Evolutionary conservation across 495 filamentous ascomycete species (phyloP).

Genomic region (Annulohypoxylon nitens): DNA sequence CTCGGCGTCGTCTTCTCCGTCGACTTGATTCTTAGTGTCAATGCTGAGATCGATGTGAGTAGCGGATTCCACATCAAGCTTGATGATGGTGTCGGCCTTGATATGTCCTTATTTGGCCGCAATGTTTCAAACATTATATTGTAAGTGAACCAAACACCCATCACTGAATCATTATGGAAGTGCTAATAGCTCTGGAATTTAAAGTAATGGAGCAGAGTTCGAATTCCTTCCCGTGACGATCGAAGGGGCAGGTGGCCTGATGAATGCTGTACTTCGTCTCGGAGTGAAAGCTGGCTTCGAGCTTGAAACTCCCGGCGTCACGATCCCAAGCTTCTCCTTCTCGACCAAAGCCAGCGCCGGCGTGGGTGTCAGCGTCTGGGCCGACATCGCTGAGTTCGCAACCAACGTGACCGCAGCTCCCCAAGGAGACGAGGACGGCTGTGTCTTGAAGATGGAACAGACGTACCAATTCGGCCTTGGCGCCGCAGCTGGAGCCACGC

Average conservation of each 20-base stretch:
- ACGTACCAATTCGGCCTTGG: slow-evolving; percentile 64
- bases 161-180: neutral
- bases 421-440: slow-evolving; percentile 53
- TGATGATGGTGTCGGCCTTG: slow-evolving; percentile 59
- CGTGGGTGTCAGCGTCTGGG: slow-evolving; percentile 61
- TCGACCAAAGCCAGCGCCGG: slow-evolving; percentile 53
- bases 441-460: slow-evolving; percentile 59
- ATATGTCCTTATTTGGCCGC: slow-evolving; percentile 59
- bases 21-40: slow-evolving; percentile 63
- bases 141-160: slow-evolving; percentile 49
- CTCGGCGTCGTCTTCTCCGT: slow-evolving; percentile 60
- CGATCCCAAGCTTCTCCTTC: slow-evolving; percentile 16
- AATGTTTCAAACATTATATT: slow-evolving; percentile 62
- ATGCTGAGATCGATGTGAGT: slow-evolving; percentile 62
- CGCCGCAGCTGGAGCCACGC: slow-evolving; percentile 64
- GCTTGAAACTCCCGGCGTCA: slow-evolving; percentile 38
- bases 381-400: slow-evolving; percentile 66
- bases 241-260: slow-evolving; percentile 54
- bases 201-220: slow-evolving; percentile 65
- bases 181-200: slow-evolving; percentile 18
- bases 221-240: slow-evolving; percentile 69
- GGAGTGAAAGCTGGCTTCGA: slow-evolving; percentile 61
- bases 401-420: slow-evolving; percentile 60
- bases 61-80: slow-evolving; percentile 67
- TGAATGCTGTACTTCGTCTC: slow-evolving; percentile 61